These are phyloP conservation scores for Parietaria judaica DNA, from an alignment of 306 rosid genomes.

Conservation along the genomic window DNA sequence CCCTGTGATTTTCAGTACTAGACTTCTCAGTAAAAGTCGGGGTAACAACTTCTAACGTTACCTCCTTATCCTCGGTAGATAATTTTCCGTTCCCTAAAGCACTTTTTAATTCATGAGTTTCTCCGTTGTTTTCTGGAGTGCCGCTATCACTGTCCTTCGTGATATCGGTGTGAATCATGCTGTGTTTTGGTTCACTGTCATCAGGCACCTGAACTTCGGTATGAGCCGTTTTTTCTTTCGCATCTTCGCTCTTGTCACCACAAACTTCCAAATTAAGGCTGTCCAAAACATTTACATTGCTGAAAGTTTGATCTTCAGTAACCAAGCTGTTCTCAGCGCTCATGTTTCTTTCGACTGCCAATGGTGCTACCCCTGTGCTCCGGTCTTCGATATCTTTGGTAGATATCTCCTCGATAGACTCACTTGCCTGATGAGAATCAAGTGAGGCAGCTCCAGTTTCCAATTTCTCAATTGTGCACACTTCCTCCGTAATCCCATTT, in stretches of 20 bases:
- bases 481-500: slow-evolving; percentile 21
- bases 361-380: slow-evolving; percentile 24
- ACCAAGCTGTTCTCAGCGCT: slow-evolving; percentile 6
- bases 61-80: slow-evolving; percentile 17
- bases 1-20: slow-evolving; percentile 17
- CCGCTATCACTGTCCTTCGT: slow-evolving; percentile 16
- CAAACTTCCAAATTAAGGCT: slow-evolving; percentile 18
- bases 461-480: slow-evolving; percentile 15
- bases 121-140: slow-evolving; percentile 15
- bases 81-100: slow-evolving; percentile 22
- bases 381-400: slow-evolving; percentile 21
- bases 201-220: slow-evolving; percentile 22
- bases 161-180: slow-evolving; percentile 13
- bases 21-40: slow-evolving; percentile 16
- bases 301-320: slow-evolving; percentile 23
- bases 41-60: slow-evolving; percentile 11
- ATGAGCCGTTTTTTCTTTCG: slow-evolving; percentile 11
- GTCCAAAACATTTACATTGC: slow-evolving; percentile 21
- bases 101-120: slow-evolving; percentile 20
- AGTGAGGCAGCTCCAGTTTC: slow-evolving; percentile 26
- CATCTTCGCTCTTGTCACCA: slow-evolving; percentile 25
- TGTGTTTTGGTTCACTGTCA: slow-evolving; percentile 19
- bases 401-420: slow-evolving; percentile 22
- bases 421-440: slow-evolving; percentile 32
- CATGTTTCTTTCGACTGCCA: slow-evolving; percentile 23